Percentiles rank a stretch among this genome's conserved stretches.
phyloP scores from a whole-genome alignment of 257 asterid species.

The Penstemon barbatus region DNA sequence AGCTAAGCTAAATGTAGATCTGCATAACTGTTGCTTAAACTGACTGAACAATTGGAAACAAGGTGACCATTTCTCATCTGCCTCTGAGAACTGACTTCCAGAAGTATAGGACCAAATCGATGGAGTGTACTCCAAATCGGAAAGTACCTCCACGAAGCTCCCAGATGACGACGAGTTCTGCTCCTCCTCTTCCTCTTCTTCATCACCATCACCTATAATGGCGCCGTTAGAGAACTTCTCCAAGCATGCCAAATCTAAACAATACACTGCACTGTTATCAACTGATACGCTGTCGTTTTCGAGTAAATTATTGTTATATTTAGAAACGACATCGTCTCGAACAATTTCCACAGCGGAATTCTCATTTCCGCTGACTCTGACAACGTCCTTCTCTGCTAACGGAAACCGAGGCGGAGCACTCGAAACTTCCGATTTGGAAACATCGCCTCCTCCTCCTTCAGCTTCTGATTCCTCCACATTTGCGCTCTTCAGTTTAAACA shows the following conservation, averaged over 20 bases:
- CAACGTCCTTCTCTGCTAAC: slow-evolving; percentile 23
- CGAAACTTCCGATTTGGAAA: slow-evolving; percentile 45
- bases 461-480: slow-evolving; percentile 34
- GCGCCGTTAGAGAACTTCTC: slow-evolving; percentile 63
- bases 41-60: slow-evolving; percentile 62
- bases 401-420: slow-evolving; percentile 35
- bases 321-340: slow-evolving; percentile 31
- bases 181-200: slow-evolving; percentile 34
- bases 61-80: slow-evolving; percentile 59
- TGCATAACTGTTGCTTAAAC: slow-evolving; percentile 65
- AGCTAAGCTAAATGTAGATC: slow-evolving; percentile 39
- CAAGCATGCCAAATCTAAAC: slow-evolving; percentile 69
- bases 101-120: slow-evolving; percentile 66
- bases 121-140: slow-evolving; percentile 59
- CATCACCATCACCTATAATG: slow-evolving; percentile 27
- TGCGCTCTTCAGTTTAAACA: slow-evolving; percentile 37
- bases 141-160: slow-evolving; percentile 34
- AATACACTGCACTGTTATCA: slow-evolving; percentile 34
- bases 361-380: slow-evolving; percentile 29
- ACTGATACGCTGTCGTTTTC: slow-evolving; percentile 36
- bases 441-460: slow-evolving; percentile 26
- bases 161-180: slow-evolving; percentile 56
- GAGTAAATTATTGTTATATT: slow-evolving; percentile 24
- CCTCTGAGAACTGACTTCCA: slow-evolving; percentile 89
- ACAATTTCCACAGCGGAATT: slow-evolving; percentile 28